phyloP scores from a whole-genome alignment of 768 basidiomycete genomes.

The Vararia minispora region DNA sequence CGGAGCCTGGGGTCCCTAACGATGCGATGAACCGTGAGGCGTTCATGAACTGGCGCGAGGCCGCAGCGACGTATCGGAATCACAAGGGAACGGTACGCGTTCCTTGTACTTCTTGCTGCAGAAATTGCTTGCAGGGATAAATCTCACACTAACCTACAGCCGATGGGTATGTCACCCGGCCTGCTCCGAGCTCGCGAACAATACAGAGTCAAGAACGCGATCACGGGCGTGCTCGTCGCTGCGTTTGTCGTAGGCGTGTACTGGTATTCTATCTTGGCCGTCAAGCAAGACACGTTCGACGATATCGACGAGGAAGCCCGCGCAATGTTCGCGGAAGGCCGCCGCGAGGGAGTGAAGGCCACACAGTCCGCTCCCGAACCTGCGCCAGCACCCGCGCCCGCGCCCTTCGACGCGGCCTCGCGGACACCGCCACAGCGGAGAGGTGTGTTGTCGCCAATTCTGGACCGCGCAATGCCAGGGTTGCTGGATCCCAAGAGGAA shows the following conservation, averaged over 20 bases:
- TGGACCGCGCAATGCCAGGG: conserved; percentile 35
- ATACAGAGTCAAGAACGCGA: conserved; percentile 65
- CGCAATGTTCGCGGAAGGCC: conserved; percentile 6
- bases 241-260: conserved; percentile 76
- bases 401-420: not conserved
- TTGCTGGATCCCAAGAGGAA: conserved; percentile 50
- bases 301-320: conserved; percentile 49
- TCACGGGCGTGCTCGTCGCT: conserved; percentile 64
- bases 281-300: conserved; percentile 12
- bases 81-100: no score
- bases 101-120: no score
- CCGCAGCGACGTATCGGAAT: no score
- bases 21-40: no score
- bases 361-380: not conserved
- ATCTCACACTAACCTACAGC: conserved; percentile 4
- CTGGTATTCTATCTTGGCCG: conserved; percentile 78
- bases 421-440: conserved; percentile 14
- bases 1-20: no score
- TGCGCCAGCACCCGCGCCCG: conserved; percentile 1
- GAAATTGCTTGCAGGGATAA: not conserved
- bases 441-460: conserved; percentile 34
- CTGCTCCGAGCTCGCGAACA: conserved; percentile 81
- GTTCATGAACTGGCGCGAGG: no score
- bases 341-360: not conserved
- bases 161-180: conserved; percentile 60